phyloP scores from a whole-genome alignment of 345 rosid genomes.

The Heritiera littoralis region DNA sequence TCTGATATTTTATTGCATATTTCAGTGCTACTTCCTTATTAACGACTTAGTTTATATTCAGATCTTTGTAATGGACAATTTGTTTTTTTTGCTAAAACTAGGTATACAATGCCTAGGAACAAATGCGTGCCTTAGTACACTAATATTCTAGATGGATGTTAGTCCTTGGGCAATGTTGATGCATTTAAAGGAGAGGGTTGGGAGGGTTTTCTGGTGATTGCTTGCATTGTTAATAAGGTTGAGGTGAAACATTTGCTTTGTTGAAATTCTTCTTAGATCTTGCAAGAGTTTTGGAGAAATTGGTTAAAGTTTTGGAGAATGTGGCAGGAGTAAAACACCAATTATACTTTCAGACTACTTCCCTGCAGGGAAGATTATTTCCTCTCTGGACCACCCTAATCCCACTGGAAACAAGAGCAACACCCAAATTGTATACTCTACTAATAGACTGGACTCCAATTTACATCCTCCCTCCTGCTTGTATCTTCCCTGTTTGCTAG shows the following conservation, averaged over 20 bases:
- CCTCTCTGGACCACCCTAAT: neutral
- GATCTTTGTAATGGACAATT: neutral
- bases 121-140: neutral
- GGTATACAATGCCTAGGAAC: neutral
- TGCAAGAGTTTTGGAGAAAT: neutral
- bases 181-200: too few relatives aligned
- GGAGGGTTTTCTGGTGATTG: too few relatives aligned
- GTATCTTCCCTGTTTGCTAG: neutral
- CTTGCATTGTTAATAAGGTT: too few relatives aligned
- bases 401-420: neutral
- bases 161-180: too few relatives aligned
- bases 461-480: neutral
- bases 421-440: neutral
- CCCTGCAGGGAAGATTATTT: neutral
- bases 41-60: neutral
- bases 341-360: neutral
- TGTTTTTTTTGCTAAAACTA: neutral
- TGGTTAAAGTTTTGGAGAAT: neutral
- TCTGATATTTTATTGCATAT: neutral
- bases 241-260: too few relatives aligned
- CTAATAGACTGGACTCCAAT: neutral
- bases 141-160: neutral
- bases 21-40: neutral
- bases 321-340: neutral
- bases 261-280: too few relatives aligned